A percentile compares a stretch with the other conserved stretches of the same genome.
Conservation (phyloP, 345 rosid species). For the Dovyalis caffra region DNA sequence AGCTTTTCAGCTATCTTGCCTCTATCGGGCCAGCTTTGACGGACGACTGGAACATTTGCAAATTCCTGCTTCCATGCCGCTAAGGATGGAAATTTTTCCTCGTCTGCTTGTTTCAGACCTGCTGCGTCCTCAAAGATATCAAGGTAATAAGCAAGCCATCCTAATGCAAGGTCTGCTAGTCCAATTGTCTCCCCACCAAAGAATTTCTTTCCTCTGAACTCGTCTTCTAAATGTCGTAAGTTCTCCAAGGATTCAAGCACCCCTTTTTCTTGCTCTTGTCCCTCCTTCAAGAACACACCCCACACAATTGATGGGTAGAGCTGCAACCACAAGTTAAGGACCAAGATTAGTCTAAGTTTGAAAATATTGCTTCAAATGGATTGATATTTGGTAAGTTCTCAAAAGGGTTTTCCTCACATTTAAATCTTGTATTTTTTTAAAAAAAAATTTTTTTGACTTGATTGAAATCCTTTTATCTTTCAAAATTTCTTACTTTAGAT, state of each 20-base stretch:
- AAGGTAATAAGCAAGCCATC: slow-evolving; percentile 12
- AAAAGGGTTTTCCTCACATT: too few species aligned
- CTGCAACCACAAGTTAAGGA: not conserved
- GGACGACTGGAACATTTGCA: slow-evolving; percentile 2
- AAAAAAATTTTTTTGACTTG: too few species aligned
- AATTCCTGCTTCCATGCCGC: slow-evolving; percentile 4
- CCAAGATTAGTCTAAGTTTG: too few species aligned
- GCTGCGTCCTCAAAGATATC: not conserved
- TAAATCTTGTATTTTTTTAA: too few species aligned
- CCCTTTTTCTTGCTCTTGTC: slow-evolving; percentile 9
- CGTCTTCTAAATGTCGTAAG: slow-evolving; percentile 6
- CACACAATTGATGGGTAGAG: not conserved
- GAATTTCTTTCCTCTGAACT: slow-evolving; percentile 7
- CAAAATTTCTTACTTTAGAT: too few species aligned
- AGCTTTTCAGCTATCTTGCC: not conserved
- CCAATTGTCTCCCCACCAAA: slow-evolving; percentile 18
- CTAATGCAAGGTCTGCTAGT: slow-evolving; percentile 13
- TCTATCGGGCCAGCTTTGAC: slow-evolving; percentile 2
- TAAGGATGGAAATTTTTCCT: slow-evolving; percentile 1
- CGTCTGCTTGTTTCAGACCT: not conserved
- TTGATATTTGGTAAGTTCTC: too few species aligned
- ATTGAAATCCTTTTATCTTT: too few species aligned
- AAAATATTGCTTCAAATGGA: too few species aligned
- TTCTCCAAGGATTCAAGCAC: not conserved
- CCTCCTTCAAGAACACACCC: not conserved